Base-by-base conservation (phyloP, 2,329 filamentous ascomycete species). In the Drechslerella coelobrocha region DNA sequence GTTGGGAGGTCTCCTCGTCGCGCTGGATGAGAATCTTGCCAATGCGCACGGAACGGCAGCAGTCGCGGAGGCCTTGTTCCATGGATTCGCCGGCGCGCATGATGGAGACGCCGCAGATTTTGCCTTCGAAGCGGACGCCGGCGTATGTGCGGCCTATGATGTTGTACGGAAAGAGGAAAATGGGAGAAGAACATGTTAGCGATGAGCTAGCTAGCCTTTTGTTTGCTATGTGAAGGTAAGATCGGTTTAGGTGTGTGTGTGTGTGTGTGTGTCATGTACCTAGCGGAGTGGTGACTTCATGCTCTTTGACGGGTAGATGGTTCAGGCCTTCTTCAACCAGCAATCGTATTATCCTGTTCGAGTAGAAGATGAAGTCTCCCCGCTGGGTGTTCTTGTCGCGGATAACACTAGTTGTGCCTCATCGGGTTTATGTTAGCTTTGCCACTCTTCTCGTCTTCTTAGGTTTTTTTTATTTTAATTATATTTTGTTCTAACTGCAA, bases 311-410 rank as follows among this genome's bases (percentile, higher is more conserved):
- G 0, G 94, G 94, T 43, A 99, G 85, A 79, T 99, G 94, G 80
- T 99, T 99, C 60, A 99, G 84, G 2, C 94, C 94, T 81, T 99
- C 94, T 80, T 99, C 94, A 41, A 99, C 94, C 5, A 99, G 85
- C 43, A 99, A 84, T 29, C 94, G 91, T 79, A 97, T 97, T 79
- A 99, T 97, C 69, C 94, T 88, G 81, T 99, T 99, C 45, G 92
- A 96, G 82, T 97, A 96, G 82, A 99, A 99, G 78, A 99, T 97
- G 79, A 99, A 99, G 80, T 99, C 94, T 73, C 92, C 94, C 68
- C 94, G 89, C 62, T 89, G 86, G 4, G 94, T 99, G 75, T 89
- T 85, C 79, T 90, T 90, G 80, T 96, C 92, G 76, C 94, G 89
- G 78, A 99, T 97, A 85, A 97, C 97, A 73, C 93, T 97, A 76